Conservation (phyloP, 495 filamentous ascomycete genomes). For the Glutinoglossum americanum region DNA sequence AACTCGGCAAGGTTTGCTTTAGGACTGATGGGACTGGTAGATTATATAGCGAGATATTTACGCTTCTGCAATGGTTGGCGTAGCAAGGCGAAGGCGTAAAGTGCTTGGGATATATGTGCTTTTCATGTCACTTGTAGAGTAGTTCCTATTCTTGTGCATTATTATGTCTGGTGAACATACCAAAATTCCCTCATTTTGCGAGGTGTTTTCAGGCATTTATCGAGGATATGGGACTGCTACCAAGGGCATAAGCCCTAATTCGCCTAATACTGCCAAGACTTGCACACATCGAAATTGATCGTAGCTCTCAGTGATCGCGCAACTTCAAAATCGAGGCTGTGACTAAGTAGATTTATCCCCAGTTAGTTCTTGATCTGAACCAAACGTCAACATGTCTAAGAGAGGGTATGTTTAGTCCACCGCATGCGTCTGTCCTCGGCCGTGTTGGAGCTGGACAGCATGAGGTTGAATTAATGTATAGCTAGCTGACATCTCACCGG, state of each 20-base stretch:
- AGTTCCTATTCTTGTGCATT: not conserved
- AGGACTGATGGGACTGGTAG: not conserved
- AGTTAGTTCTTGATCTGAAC: not conserved
- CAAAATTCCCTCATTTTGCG: not conserved
- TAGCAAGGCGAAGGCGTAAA: not conserved
- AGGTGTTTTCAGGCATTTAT: too few species aligned
- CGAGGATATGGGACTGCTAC: not conserved
- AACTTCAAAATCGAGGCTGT: not conserved
- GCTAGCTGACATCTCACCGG: not conserved
- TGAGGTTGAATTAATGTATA: not conserved
- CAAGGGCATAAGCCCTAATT: not conserved
- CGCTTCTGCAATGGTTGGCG: not conserved
- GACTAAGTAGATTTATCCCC: not conserved
- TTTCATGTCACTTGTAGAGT: not conserved
- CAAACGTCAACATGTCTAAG: not conserved
- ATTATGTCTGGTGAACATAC: too few species aligned
- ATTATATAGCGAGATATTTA: not conserved
- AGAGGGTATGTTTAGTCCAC: not conserved
- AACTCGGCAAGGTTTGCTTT: not conserved
- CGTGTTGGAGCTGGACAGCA: too few species aligned
- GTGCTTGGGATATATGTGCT: not conserved
- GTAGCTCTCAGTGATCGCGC: not conserved
- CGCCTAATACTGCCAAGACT: constrained; percentile 1
- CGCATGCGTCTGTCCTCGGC: not conserved
- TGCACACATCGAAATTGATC: not conserved